phyloP scores from a whole-genome alignment of 75 land plant species.

The Pinus albicaulis region DNA sequence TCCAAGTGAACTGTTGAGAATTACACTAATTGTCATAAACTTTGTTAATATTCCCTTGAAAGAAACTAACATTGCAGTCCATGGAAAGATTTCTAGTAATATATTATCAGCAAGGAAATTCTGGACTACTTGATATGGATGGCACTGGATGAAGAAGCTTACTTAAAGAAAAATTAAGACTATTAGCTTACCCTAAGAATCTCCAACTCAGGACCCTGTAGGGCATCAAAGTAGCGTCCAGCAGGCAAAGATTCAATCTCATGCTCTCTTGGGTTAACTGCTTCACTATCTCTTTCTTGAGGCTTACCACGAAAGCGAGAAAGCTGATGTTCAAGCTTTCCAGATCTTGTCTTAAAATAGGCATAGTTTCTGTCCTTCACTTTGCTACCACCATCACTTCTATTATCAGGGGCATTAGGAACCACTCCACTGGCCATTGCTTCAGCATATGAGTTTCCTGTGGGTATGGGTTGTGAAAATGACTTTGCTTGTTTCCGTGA shows the following conservation, averaged over 20 bases:
- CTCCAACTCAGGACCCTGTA: constrained; percentile 84
- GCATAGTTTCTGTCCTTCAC: constrained; percentile 35
- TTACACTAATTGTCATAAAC: not conserved
- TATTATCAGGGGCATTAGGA: constrained; percentile 6
- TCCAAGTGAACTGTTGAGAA: not conserved
- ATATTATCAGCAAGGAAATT: not conserved
- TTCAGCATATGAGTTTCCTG: constrained; percentile 9
- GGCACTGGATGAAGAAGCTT: not conserved
- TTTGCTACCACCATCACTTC: constrained; percentile 5
- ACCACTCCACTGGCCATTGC: not conserved
- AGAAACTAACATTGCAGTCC: not conserved
- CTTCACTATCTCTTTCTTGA: constrained; percentile 13
- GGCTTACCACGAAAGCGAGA: constrained; percentile 41
- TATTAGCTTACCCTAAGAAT: constrained; percentile 48
- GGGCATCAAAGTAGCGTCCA: constrained; percentile 77
- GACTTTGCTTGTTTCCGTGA: constrained; percentile 15
- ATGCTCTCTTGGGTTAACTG: not conserved
- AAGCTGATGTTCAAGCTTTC: constrained; percentile 58
- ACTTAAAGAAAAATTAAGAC: not conserved
- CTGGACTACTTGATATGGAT: not conserved
- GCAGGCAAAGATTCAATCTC: constrained; percentile 47
- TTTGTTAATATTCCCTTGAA: not conserved
- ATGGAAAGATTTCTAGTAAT: not conserved
- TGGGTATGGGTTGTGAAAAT: constrained; percentile 49
- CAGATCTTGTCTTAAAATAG: constrained; percentile 68